These are phyloP conservation scores for Rhynchosporium agropyri DNA, from an alignment of 2,329 filamentous ascomycete genomes.

Conservation along the genomic window DNA sequence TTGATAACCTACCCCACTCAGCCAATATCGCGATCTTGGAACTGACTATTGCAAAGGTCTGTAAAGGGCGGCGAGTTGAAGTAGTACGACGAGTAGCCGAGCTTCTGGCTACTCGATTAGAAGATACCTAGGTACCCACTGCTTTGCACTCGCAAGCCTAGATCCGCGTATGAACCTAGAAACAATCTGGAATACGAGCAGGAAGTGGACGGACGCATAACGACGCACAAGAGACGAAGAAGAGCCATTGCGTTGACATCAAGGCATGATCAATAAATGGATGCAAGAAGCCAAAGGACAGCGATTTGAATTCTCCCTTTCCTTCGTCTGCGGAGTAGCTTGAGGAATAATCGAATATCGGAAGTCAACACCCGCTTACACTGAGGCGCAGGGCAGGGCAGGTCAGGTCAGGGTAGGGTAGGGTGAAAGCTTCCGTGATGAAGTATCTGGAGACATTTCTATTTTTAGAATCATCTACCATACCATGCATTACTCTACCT, in stretches of 20 bases:
- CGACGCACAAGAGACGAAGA: neutral
- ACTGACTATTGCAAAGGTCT: no score
- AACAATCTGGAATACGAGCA: neutral
- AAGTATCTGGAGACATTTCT: neutral
- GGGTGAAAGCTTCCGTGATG: conserved; percentile 9
- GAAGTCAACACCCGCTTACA: conserved; percentile 2
- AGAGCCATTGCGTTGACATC: conserved; percentile 1
- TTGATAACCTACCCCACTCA: no score
- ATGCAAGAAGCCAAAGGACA: conserved; percentile 4
- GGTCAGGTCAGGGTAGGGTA: neutral
- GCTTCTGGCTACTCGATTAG: no score
- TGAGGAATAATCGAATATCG: neutral
- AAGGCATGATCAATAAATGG: neutral
- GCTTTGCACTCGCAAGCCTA: neutral
- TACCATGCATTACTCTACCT: conserved; percentile 1
- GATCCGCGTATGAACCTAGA: neutral
- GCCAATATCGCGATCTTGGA: no score
- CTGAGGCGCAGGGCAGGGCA: conserved; percentile 8
- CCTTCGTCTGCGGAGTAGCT: no score
- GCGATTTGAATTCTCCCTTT: conserved; percentile 8
- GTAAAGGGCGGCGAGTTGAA: no score
- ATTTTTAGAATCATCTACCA: neutral
- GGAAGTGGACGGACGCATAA: neutral
- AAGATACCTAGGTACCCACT: no score
- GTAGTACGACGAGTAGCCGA: no score